Percentiles rank a stretch among this genome's conserved stretches.
phyloP scores from a whole-genome alignment of 2,329 filamentous ascomycete species.

The Ceratocystis albifundus region DNA sequence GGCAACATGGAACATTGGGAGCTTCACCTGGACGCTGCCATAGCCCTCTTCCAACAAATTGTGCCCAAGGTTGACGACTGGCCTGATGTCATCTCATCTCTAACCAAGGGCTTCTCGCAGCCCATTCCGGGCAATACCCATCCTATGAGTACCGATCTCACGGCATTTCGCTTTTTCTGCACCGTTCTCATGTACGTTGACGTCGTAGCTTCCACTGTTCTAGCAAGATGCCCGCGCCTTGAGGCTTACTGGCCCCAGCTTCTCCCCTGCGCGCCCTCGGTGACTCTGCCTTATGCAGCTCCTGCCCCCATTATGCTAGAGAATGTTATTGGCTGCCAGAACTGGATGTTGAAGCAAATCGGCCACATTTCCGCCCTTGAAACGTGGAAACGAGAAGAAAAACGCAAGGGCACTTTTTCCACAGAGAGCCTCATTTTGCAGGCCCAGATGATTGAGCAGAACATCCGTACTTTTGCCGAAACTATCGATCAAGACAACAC shows the following conservation, averaged over 20 bases:
- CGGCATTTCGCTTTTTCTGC: slow-evolving; percentile 38
- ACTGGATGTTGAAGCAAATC: slow-evolving; percentile 46
- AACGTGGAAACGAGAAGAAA: slow-evolving; percentile 43
- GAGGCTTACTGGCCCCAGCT: slow-evolving; percentile 33
- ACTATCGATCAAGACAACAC: slow-evolving; percentile 25
- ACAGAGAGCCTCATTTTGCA: slow-evolving; percentile 37
- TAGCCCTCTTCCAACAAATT: slow-evolving; percentile 40
- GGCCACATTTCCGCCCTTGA: slow-evolving; percentile 43
- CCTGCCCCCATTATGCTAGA: slow-evolving; percentile 35
- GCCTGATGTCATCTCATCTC: slow-evolving; percentile 30
- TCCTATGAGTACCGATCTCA: slow-evolving; percentile 37
- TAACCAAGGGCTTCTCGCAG: slow-evolving; percentile 31
- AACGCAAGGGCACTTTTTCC: slow-evolving; percentile 35
- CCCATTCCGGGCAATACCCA: slow-evolving; percentile 29
- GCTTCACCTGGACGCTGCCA: slow-evolving; percentile 40
- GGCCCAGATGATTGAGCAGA: slow-evolving; percentile 34
- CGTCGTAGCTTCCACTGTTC: slow-evolving; percentile 39
- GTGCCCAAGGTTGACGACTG: slow-evolving; percentile 32
- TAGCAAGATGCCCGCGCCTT: slow-evolving; percentile 35
- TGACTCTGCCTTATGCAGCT: slow-evolving; percentile 20
- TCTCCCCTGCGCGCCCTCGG: slow-evolving; percentile 29
- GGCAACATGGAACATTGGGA: slow-evolving; percentile 40
- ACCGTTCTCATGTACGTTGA: slow-evolving; percentile 40
- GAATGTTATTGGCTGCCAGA: slow-evolving; percentile 44
- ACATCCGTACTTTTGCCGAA: slow-evolving; percentile 30